Conservation (phyloP, 306 rosid genomes). For the Ormosia semicastrata region DNA sequence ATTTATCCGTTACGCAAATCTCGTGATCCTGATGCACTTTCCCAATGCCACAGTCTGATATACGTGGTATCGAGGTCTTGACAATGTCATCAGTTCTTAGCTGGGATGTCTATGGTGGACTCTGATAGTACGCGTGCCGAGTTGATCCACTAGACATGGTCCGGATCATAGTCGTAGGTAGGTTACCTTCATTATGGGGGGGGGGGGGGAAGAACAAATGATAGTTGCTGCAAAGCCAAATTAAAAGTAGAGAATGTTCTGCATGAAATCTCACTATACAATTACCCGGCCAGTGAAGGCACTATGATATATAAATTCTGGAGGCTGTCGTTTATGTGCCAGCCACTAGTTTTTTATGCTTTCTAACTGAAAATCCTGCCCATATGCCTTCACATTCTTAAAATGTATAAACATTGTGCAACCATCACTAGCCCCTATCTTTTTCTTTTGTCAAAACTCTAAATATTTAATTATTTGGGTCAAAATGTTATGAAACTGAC, state of each 20-base stretch:
- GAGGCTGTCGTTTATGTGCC: slow-evolving; percentile 3
- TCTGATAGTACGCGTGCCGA: no score
- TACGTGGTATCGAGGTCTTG: no score
- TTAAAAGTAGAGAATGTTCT: slow-evolving; percentile 38
- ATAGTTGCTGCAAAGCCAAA: not conserved
- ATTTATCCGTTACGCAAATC: no score
- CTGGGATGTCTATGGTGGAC: no score
- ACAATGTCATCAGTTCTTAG: no score
- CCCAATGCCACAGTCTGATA: no score
- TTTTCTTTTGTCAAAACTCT: not conserved
- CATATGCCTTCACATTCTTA: not conserved
- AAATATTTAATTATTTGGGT: not conserved
- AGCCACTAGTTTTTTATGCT: not conserved
- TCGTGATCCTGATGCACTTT: no score
- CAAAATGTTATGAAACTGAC: not conserved
- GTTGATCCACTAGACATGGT: no score
- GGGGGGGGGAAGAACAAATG: slow-evolving; percentile 10
- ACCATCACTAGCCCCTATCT: not conserved
- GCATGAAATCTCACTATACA: slow-evolving; percentile 23
- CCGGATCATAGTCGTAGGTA: no score
- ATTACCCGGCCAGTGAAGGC: not conserved
- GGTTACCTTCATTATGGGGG: slow-evolving; percentile 15
- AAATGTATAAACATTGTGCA: not conserved
- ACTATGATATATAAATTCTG: not conserved
- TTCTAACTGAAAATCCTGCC: not conserved